Percentiles rank a stretch among this genome's conserved stretches.
Conservation (phyloP, 2,329 filamentous ascomycete species). For the Helicocarpus griseus region DNA sequence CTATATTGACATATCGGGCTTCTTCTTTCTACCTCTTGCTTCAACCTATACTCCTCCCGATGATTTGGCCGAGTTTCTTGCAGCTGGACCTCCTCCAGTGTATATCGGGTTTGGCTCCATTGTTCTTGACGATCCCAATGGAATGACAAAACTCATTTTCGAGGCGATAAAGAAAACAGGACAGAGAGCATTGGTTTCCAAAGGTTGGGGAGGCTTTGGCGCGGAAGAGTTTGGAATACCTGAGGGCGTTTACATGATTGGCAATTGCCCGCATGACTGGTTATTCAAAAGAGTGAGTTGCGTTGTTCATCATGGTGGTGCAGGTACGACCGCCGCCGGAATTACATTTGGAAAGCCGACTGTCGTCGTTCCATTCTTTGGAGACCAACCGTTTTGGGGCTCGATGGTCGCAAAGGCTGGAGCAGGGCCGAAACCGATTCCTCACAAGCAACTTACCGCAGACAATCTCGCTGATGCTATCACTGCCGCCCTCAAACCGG, state of each 20-base stretch:
- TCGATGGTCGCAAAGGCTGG: conserved; percentile 63
- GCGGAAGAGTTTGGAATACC: conserved; percentile 61
- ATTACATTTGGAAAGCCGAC: conserved; percentile 72
- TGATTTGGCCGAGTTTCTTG: conserved; percentile 57
- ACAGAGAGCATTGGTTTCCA: conserved; percentile 70
- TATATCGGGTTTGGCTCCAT: conserved; percentile 82
- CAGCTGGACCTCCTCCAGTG: conserved; percentile 59
- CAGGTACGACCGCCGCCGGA: conserved; percentile 80
- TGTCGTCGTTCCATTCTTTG: conserved; percentile 77
- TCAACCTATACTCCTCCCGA: conserved; percentile 56
- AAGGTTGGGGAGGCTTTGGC: conserved; percentile 80
- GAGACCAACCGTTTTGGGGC: conserved; percentile 77
- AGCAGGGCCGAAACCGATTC: conserved; percentile 61
- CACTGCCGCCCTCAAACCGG: conserved; percentile 47
- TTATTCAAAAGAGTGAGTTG: conserved; percentile 70
- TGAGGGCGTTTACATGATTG: conserved; percentile 70
- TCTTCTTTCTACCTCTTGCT: conserved; percentile 63
- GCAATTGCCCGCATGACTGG: conserved; percentile 83
- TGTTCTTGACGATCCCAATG: conserved; percentile 65
- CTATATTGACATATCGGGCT: conserved; percentile 64
- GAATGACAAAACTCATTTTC: conserved; percentile 61
- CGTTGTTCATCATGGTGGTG: conserved; percentile 81
- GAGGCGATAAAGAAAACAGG: conserved; percentile 58
- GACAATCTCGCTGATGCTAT: conserved; percentile 60
- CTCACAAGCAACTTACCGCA: conserved; percentile 56